A percentile compares a stretch with the other conserved stretches of the same genome.
These are phyloP conservation scores for Iberis pinnata DNA, from an alignment of 345 rosid species.

Conservation along the genomic window DNA sequence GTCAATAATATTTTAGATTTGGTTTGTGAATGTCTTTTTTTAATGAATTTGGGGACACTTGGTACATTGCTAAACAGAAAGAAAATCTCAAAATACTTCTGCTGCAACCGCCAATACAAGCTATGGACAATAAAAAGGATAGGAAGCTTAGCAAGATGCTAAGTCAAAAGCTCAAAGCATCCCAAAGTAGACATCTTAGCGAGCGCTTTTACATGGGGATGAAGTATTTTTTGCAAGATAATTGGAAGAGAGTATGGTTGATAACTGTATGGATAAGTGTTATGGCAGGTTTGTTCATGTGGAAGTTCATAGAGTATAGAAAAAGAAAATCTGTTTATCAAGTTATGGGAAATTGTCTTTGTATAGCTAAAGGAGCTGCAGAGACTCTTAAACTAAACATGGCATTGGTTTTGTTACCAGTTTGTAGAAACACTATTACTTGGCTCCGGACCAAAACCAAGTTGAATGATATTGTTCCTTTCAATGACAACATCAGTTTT, in stretches of 20 bases:
- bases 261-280: conserved; percentile 52
- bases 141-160: conserved; percentile 51
- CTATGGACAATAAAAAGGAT: conserved; percentile 43
- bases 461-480: conserved; percentile 52
- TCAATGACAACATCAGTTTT: conserved; percentile 76
- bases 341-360: conserved; percentile 62
- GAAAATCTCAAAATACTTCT: conserved; percentile 56
- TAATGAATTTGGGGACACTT: conserved; percentile 24
- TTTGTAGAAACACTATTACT: conserved; percentile 70
- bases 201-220: conserved; percentile 30
- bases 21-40: conserved; percentile 12
- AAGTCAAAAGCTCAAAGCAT: conserved; percentile 60
- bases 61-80: conserved; percentile 37
- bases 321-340: conserved; percentile 42
- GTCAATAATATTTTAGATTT: no score
- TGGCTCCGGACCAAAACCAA: conserved; percentile 72
- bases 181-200: conserved; percentile 36
- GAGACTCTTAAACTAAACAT: conserved; percentile 73
- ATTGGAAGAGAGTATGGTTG: conserved; percentile 80
- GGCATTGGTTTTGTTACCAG: conserved; percentile 68
- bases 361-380: conserved; percentile 75
- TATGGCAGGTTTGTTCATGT: conserved; percentile 56
- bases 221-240: conserved; percentile 53
- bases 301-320: conserved; percentile 49
- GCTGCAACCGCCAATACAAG: conserved; percentile 44